These are phyloP conservation scores for Apiospora sp. DNA, from an alignment of 2,329 filamentous ascomycete genomes.

Conservation along the genomic window DNA sequence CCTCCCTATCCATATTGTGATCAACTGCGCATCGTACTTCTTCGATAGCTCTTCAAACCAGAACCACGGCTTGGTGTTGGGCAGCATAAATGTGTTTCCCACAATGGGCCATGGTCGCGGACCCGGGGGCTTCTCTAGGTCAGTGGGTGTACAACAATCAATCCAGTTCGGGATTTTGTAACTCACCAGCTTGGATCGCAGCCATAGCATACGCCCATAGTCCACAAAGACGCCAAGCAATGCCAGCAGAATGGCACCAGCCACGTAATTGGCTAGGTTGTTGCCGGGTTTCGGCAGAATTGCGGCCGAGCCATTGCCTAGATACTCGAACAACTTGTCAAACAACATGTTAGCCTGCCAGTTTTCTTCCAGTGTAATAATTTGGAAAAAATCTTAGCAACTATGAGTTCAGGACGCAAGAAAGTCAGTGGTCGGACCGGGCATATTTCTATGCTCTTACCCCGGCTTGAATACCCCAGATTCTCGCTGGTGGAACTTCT, in stretches of 20 bases:
- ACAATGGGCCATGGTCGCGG: slow-evolving; percentile 62
- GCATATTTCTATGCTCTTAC: slow-evolving; percentile 8
- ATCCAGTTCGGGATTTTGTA: not conserved
- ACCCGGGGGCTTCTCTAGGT: slow-evolving; percentile 54
- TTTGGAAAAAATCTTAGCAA: not conserved
- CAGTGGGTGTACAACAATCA: not conserved
- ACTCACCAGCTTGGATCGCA: slow-evolving; percentile 55
- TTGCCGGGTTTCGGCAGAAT: not conserved
- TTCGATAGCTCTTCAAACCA: slow-evolving; percentile 63
- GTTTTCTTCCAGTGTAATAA: not conserved
- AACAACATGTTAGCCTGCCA: not conserved
- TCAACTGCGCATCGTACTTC: slow-evolving; percentile 55
- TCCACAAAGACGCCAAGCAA: slow-evolving; percentile 46
- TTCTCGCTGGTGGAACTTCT: slow-evolving; percentile 7
- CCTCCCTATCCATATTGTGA: slow-evolving; percentile 65
- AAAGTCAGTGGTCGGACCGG: not conserved
- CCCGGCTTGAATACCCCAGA: slow-evolving; percentile 12
- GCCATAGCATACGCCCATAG: slow-evolving; percentile 58
- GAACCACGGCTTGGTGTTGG: slow-evolving; percentile 63
- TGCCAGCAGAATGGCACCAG: slow-evolving; percentile 1
- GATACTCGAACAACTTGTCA: not conserved
- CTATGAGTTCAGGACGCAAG: not conserved
- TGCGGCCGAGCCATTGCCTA: not conserved
- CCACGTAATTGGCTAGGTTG: not conserved
- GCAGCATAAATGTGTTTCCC: slow-evolving; percentile 63